Base-by-base conservation (phyloP, 495 filamentous ascomycete species). In the Aspergillus nidulans region DNA sequence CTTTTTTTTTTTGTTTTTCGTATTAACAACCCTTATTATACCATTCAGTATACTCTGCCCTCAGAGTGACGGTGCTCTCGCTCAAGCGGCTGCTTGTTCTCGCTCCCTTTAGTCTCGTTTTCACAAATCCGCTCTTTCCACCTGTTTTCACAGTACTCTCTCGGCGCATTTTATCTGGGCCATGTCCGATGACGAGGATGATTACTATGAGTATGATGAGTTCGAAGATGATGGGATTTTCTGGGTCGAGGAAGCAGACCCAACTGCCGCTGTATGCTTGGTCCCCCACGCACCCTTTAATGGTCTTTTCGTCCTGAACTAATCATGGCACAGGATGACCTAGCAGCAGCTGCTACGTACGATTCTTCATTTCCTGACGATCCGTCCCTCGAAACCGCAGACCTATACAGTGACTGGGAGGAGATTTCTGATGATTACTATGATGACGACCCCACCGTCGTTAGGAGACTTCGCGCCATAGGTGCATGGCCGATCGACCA, bases 101-200 rank as follows among this genome's bases (percentile, higher is more conserved):
- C 9, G 45, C 25, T 48, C 18, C 9, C 20, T 30, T 30, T 21
- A 12, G 18, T n/a, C 23, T 48, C 25, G 6, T 19, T 16, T 51
- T 30, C 36, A 30, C 49, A 7, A 18, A 38, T 16, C 49, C 50
- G 13, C 32, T 32, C 24, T 28, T 26, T 32, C 28, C 25, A 30
- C 6, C 47, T 18, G 26, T 23, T 36, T 26, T 42, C 7, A 24
- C 41, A 24, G 18, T 44, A 19, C 23, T 20, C 40, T 6, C 23
- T 36, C 38, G 19, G n/a, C n/a, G 32, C 55, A 40, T 19, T 9
- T 1, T 30, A 48, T 16, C 25, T n/a, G n/a, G 39, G 63, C 49
- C 46, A 79, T 79, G 76, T 79, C 47, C 32, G 77, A 79, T 56
- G 75, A 78, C 57, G 77, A 79, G 40, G 76, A 79, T 18, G 76